phyloP scores from a whole-genome alignment of 352 stramenopile species.

The Saprolegnia diclina region DNA sequence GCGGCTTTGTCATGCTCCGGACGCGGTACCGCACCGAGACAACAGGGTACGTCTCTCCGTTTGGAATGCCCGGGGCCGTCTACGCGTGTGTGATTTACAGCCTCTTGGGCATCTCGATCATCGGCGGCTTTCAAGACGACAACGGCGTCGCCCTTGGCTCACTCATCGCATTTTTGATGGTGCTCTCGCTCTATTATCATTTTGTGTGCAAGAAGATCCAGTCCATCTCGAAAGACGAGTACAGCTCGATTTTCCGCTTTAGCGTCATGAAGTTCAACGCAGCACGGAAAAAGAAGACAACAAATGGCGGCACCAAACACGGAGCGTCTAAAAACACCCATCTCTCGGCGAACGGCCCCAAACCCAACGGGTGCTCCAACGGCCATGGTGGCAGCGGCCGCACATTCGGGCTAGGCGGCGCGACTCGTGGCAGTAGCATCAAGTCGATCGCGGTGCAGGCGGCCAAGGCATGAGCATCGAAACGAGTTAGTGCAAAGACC shows the following conservation, averaged over 20 bases:
- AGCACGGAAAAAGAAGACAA: too few relatives aligned
- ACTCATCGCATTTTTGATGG: background rate
- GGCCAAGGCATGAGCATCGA: too few relatives aligned
- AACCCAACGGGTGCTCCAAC: too few relatives aligned
- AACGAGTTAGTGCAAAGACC: too few relatives aligned
- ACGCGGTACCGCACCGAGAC: background rate
- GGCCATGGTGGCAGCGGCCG: too few relatives aligned
- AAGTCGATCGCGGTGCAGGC: too few relatives aligned
- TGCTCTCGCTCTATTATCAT: background rate
- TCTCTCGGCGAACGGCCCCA: too few relatives aligned
- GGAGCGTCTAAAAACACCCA: too few relatives aligned
- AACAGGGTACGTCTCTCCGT: background rate
- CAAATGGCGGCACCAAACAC: too few relatives aligned
- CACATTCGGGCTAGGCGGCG: too few relatives aligned
- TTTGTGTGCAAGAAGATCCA: conserved; percentile 3
- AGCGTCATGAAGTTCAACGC: conserved; percentile 11
- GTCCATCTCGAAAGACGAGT: conserved; percentile 6
- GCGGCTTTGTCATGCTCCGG: background rate
- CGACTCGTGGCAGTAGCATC: too few relatives aligned
- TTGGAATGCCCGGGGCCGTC: background rate
- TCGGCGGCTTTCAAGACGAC: conserved; percentile 1
- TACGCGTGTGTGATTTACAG: background rate
- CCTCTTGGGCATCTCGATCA: background rate
- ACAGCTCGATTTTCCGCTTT: conserved; percentile 4
- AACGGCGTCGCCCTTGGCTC: background rate